These are phyloP conservation scores for Klebsormidium nitens DNA, from an alignment of 139 green algal species.

Conservation along the genomic window DNA sequence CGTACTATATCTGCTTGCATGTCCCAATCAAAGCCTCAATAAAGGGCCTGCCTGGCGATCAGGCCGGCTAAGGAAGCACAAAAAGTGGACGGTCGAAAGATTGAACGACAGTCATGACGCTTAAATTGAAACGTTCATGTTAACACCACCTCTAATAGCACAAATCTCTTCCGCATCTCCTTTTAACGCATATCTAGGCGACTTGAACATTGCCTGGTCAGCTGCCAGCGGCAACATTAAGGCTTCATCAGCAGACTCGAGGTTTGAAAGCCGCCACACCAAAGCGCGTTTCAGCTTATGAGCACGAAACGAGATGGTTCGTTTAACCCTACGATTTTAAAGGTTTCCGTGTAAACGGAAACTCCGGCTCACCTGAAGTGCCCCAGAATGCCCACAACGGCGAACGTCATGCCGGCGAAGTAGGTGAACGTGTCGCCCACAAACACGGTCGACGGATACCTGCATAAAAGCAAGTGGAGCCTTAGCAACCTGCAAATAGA, in stretches of 20 bases:
- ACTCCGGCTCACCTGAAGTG: slow-evolving; percentile 67
- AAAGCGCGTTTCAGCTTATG: not conserved
- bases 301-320: not conserved
- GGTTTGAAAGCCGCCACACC: not conserved
- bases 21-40: too few species aligned
- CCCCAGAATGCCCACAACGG: slow-evolving; percentile 92
- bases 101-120: too few species aligned
- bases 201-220: too few species aligned
- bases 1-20: too few species aligned
- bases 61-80: too few species aligned
- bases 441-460: slow-evolving; percentile 83
- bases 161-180: too few species aligned
- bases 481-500: too few species aligned
- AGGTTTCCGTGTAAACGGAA: not conserved
- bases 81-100: too few species aligned
- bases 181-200: too few species aligned
- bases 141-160: too few species aligned
- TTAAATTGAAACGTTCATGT: too few species aligned
- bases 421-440: slow-evolving; percentile 99
- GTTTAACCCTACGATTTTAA: not conserved
- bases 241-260: not conserved
- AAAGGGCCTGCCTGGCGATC: too few species aligned
- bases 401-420: slow-evolving; percentile 97
- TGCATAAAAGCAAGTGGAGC: slow-evolving; percentile 61
- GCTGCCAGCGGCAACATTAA: not conserved